Base-by-base conservation (phyloP, 2,329 filamentous ascomycete species). In the Aspergillus chevalieri region DNA sequence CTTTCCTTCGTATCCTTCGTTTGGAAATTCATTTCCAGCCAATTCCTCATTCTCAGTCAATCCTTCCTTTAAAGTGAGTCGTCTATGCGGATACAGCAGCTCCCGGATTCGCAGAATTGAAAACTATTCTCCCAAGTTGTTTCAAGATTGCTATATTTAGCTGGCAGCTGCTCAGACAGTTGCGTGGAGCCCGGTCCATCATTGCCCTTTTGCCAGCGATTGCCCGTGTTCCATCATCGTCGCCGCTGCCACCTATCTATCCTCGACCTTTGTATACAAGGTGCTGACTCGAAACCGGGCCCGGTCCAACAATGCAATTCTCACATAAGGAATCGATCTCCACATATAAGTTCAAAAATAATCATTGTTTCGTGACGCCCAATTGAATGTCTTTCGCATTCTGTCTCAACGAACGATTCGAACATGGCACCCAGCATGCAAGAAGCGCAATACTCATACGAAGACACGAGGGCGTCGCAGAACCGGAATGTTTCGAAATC, bases 251-350 rank as follows among this genome's bases (percentile, higher is more conserved):
- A n/a, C 34, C 34, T 17, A 6, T n/a, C 8, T 36, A 36, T 17
- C 8, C 14, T 36, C 34, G n/a, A 17, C 34, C 15, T 17, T 36
- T 36, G 15, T 36, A 36, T 17, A 17, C 34, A 36, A 36, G 6
- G 34, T 26, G 44, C 34, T 30, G 24, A 42, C 26, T 38, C 34
- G 47, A 44, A 21, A 41, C 39, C 42, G 52, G 52, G 51, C 48
- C 54, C 49, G 48, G 59, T 57, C 60, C 58, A 57, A 69, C 62
- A 62, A 69, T 69, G 67, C 61, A 49, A 65, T 51, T 57, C 53
- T 52, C 53, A 66, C 47, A 48, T 34, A 50, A 51, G 51, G 49
- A 49, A 52, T 57, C 57, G 47, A 53, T 55, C 54, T 63, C 52
- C 49, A 59, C 57, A 57, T 64, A 53, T 59, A 62, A 55, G 53